Conservation (phyloP, 2,329 filamentous ascomycete species). For the Beauveria medogensis region DNA sequence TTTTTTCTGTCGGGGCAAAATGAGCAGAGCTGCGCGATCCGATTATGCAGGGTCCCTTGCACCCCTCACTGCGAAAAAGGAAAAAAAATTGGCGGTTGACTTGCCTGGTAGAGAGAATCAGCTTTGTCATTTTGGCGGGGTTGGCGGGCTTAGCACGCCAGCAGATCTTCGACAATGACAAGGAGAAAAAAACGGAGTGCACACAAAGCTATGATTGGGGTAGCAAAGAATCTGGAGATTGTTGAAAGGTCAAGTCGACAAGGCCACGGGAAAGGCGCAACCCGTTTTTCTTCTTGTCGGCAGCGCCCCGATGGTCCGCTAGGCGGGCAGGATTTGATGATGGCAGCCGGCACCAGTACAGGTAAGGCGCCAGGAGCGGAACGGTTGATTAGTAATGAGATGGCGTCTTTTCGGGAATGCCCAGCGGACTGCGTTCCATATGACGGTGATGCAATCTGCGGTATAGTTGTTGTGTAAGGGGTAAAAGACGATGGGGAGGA, state of each 20-base stretch:
- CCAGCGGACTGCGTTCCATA: not conserved
- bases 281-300: conserved; percentile 2
- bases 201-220: not conserved
- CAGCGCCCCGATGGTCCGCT: conserved; percentile 8
- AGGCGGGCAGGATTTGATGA: conserved; percentile 6
- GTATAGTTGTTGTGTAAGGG: not conserved
- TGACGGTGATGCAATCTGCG: not conserved
- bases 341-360: not conserved
- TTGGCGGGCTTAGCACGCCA: conserved; percentile 1
- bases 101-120: conserved; percentile 81
- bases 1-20: not conserved
- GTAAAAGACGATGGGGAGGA: not conserved
- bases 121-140: conserved; percentile 54
- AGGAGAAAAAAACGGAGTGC: not conserved
- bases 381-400: conserved; percentile 10
- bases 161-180: not conserved
- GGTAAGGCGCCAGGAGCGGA: not conserved
- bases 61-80: not conserved
- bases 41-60: not conserved
- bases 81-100: conserved; percentile 21
- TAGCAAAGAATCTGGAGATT: not conserved
- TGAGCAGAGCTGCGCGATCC: not conserved
- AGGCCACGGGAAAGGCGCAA: not conserved
- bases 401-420: conserved; percentile 1
- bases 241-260: conserved; percentile 5